Evolutionary conservation across 78 protist genomes (phyloP).

Genomic region (Dictyostelium firmibasis): DNA sequence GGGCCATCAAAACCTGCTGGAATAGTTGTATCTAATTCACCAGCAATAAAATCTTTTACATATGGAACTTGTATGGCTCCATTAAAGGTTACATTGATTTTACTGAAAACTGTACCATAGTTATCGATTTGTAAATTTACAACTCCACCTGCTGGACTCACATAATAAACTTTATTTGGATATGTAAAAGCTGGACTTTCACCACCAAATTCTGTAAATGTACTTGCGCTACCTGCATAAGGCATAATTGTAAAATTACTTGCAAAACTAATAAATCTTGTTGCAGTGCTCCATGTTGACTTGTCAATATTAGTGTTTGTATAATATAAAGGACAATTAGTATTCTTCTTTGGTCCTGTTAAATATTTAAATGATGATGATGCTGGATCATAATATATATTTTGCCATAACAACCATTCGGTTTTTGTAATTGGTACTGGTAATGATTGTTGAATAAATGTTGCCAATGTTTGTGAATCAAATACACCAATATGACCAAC

Average conservation of each 20-base stretch:
- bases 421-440: background rate
- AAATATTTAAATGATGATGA: background rate
- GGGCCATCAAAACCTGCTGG: slow-evolving; percentile 56
- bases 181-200: background rate
- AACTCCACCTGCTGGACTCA: background rate
- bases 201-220: slow-evolving; percentile 38
- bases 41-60: background rate
- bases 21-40: background rate
- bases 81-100: background rate
- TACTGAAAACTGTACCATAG: slow-evolving; percentile 36
- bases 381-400: background rate
- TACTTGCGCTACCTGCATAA: background rate
- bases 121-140: slow-evolving; percentile 11
- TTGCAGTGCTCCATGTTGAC: background rate
- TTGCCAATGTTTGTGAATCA: background rate
- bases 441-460: background rate
- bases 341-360: background rate
- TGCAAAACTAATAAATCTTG: background rate
- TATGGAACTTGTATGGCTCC: background rate
- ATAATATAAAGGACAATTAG: background rate
- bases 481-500: slow-evolving; percentile 1
- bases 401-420: slow-evolving; percentile 9
- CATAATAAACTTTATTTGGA: background rate
- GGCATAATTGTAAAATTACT: background rate
- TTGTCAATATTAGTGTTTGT: background rate